Conservation (phyloP, 257 asterid species). For the Scutellaria baicalensis region DNA sequence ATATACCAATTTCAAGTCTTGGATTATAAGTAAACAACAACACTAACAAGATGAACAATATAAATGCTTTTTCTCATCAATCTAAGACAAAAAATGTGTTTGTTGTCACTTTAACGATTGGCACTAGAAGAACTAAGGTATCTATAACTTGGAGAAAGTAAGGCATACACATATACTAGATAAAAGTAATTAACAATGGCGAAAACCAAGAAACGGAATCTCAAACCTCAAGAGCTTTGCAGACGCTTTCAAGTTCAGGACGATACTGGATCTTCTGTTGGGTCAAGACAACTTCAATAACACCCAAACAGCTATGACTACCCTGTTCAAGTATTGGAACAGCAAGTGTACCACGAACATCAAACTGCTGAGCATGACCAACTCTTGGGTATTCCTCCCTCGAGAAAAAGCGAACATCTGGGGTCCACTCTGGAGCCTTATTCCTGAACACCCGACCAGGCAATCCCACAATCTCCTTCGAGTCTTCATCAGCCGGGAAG, state of each 20-base stretch:
- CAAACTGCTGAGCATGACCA: constrained; percentile 58
- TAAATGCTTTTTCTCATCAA: background rate
- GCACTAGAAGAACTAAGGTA: background rate
- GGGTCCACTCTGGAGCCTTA: constrained; percentile 93
- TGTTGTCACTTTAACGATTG: background rate
- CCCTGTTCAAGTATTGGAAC: constrained; percentile 91
- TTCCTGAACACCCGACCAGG: constrained; percentile 82
- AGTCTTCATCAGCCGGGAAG: constrained; percentile 71
- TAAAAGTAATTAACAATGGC: background rate
- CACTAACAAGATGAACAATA: background rate
- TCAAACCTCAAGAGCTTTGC: constrained; percentile 89
- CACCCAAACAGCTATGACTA: constrained; percentile 73
- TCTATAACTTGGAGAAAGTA: background rate
- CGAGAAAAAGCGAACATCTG: constrained; percentile 72
- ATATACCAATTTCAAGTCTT: too few species aligned
- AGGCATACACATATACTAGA: background rate
- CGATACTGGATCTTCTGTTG: constrained; percentile 75
- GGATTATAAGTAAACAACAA: background rate
- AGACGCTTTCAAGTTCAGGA: constrained; percentile 73
- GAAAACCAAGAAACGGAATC: background rate
- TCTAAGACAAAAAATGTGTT: background rate
- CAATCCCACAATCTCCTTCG: constrained; percentile 56
- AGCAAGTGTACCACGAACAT: constrained; percentile 84
- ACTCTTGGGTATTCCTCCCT: constrained; percentile 80
- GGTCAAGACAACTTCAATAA: constrained; percentile 79